A percentile compares a stretch with the other conserved stretches of the same genome.
These are phyloP conservation scores for Hymenoscyphus infarciens DNA, from an alignment of 2,329 filamentous ascomycete genomes.

Conservation along the genomic window DNA sequence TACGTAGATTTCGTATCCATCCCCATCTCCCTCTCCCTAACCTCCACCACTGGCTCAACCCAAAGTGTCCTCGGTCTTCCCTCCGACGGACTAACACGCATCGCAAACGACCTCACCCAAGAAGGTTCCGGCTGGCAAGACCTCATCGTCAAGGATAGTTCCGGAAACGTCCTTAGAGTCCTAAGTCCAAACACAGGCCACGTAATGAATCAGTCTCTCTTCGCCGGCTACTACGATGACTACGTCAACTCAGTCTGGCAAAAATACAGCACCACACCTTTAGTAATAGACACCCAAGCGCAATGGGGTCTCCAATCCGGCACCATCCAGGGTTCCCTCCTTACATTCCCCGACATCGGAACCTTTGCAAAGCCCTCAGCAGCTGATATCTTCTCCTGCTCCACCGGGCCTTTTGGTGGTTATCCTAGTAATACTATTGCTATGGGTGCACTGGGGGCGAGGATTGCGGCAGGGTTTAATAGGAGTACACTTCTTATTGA, in stretches of 20 bases:
- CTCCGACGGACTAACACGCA: slow-evolving; percentile 51
- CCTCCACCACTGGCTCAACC: slow-evolving; percentile 40
- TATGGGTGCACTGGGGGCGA: slow-evolving; percentile 22
- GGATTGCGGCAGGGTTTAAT: slow-evolving; percentile 30
- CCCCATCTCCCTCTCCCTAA: slow-evolving; percentile 55
- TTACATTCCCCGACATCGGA: slow-evolving; percentile 41
- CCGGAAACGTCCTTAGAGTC: slow-evolving; percentile 38
- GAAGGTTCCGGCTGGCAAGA: slow-evolving; percentile 61
- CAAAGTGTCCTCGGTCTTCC: slow-evolving; percentile 56
- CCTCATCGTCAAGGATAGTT: slow-evolving; percentile 39
- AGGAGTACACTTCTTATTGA: slow-evolving; percentile 34
- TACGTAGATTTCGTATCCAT: slow-evolving; percentile 73
- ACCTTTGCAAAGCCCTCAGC: slow-evolving; percentile 55
- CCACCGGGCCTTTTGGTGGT: slow-evolving; percentile 55
- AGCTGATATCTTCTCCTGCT: slow-evolving; percentile 64
- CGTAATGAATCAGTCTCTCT: slow-evolving; percentile 38
- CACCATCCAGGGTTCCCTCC: slow-evolving; percentile 37
- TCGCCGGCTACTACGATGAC: slow-evolving; percentile 42
- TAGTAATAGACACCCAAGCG: slow-evolving; percentile 63
- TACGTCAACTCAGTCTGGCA: slow-evolving; percentile 46
- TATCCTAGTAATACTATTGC: slow-evolving; percentile 20
- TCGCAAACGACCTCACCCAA: slow-evolving; percentile 51
- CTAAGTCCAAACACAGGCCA: slow-evolving; percentile 42
- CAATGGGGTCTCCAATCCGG: slow-evolving; percentile 51
- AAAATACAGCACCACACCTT: slow-evolving; percentile 38